Percentiles rank a stretch among this genome's conserved stretches.
Evolutionary conservation across 176 grass and related monocot species (phyloP).

Genomic region (Cocos nucifera): DNA sequence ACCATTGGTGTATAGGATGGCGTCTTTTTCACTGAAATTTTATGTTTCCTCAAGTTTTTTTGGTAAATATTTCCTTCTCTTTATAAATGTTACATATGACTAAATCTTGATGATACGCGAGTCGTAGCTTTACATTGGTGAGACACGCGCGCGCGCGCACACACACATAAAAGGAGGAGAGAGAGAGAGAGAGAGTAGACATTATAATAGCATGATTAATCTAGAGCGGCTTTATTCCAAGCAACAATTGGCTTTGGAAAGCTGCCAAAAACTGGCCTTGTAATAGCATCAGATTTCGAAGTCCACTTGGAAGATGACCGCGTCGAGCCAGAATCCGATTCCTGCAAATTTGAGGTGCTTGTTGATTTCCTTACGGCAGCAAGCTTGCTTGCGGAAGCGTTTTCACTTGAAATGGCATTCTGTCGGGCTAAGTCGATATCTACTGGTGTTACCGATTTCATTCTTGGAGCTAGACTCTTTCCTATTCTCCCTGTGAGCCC

Average conservation of each 20-base stretch:
- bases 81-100: too few species aligned
- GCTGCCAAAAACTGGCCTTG: slow-evolving; percentile 33
- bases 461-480: slow-evolving; percentile 38
- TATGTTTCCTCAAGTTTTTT: too few species aligned
- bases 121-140: too few species aligned
- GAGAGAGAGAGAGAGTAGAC: too few species aligned
- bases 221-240: slow-evolving; percentile 49
- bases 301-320: slow-evolving; percentile 43
- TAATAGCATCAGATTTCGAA: slow-evolving; percentile 43
- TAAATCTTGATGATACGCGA: too few species aligned
- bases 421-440: slow-evolving; percentile 16
- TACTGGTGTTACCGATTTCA: slow-evolving; percentile 21
- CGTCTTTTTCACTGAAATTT: too few species aligned
- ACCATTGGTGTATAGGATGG: too few species aligned
- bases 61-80: too few species aligned
- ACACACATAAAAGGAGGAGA: too few species aligned
- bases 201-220: slow-evolving; percentile 22
- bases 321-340: slow-evolving; percentile 28
- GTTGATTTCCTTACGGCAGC: slow-evolving; percentile 52
- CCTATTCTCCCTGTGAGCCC: not conserved
- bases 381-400: slow-evolving; percentile 25
- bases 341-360: slow-evolving; percentile 39
- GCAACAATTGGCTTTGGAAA: slow-evolving; percentile 13
- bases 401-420: slow-evolving; percentile 10
- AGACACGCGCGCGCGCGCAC: too few species aligned